A percentile compares a stretch with the other conserved stretches of the same genome.
phyloP scores from a whole-genome alignment of 2,329 filamentous ascomycete species.

The Hypomyces perniciosus region DNA sequence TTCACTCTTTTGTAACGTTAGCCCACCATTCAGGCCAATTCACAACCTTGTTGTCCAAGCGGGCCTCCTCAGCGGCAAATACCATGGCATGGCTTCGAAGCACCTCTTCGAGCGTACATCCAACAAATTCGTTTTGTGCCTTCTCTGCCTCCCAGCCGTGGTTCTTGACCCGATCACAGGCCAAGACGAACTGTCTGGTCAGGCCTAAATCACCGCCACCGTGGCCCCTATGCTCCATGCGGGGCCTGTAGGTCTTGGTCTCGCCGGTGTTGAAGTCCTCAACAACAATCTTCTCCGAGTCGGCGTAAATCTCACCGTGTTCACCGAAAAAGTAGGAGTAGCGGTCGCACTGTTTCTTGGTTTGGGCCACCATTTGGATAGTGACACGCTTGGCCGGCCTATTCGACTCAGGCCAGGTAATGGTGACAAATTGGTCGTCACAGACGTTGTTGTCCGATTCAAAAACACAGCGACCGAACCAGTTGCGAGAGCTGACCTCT shows the following conservation, averaged over 20 bases:
- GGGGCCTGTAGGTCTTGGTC: conserved; percentile 25
- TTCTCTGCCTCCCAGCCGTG: conserved; percentile 57
- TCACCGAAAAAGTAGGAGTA: conserved; percentile 83
- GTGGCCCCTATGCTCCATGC: conserved; percentile 32
- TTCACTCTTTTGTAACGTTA: conserved; percentile 14
- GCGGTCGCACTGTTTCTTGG: conserved; percentile 78
- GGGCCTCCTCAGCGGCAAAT: conserved; percentile 88
- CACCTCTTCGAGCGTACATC: conserved; percentile 79
- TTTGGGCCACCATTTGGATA: conserved; percentile 93
- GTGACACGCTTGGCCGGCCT: conserved; percentile 75
- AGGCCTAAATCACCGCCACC: conserved; percentile 49
- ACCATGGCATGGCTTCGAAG: conserved; percentile 88
- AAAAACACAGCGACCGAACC: conserved; percentile 95
- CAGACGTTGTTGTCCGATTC: conserved; percentile 90
- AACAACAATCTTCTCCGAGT: conserved; percentile 69
- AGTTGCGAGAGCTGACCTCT: conserved; percentile 50
- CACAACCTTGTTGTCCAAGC: conserved; percentile 62
- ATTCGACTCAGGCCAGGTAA: conserved; percentile 71
- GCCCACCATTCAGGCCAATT: conserved; percentile 75
- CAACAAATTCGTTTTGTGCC: conserved; percentile 71
- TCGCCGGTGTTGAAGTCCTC: conserved; percentile 48
- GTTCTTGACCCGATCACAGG: conserved; percentile 73
- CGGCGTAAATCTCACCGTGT: conserved; percentile 78
- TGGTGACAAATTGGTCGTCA: conserved; percentile 85
- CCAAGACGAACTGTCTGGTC: conserved; percentile 73